phyloP scores from a whole-genome alignment of 2,329 filamentous ascomycete genomes.

The Monilinia polystroma region DNA sequence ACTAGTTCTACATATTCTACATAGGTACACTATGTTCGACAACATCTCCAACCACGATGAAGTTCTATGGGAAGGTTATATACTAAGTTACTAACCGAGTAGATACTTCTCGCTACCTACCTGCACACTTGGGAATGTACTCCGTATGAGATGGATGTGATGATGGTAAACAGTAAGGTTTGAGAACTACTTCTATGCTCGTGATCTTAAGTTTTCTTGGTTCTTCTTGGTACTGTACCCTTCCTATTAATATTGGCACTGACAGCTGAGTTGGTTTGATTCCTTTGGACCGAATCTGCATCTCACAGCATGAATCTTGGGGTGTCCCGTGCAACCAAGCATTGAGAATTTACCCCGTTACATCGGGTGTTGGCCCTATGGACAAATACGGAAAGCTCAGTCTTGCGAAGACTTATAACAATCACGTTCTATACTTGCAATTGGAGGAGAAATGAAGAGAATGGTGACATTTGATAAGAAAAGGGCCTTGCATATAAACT shows the following conservation, averaged over 20 bases:
- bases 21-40: neutral
- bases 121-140: no score
- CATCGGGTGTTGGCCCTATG: neutral
- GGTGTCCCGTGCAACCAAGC: neutral
- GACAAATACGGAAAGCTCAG: constrained; percentile 11
- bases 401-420: neutral
- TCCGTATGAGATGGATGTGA: neutral
- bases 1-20: neutral
- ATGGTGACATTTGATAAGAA: neutral
- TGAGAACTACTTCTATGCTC: neutral
- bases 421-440: neutral
- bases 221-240: constrained; percentile 1
- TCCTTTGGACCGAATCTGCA: neutral
- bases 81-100: no score
- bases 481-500: neutral
- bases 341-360: neutral
- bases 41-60: neutral
- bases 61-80: no score
- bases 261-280: neutral
- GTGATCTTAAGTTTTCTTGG: neutral
- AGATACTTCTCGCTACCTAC: neutral
- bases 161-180: neutral
- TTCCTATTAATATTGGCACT: neutral
- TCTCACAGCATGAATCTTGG: neutral
- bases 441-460: constrained; percentile 12